These are phyloP conservation scores for Hymenoscyphus infarciens DNA, from an alignment of 2,329 filamentous ascomycete species.

Conservation along the genomic window DNA sequence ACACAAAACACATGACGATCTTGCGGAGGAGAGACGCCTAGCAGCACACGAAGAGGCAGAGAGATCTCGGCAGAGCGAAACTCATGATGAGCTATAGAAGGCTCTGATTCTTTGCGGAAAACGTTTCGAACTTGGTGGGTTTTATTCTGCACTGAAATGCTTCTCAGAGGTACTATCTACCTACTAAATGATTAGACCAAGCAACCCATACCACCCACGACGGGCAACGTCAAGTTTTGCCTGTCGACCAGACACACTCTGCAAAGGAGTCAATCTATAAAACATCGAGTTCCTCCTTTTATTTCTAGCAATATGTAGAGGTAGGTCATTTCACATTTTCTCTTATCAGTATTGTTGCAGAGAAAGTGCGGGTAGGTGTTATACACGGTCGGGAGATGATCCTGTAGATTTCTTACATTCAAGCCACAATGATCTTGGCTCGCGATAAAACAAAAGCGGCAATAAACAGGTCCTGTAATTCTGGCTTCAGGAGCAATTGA, in stretches of 20 bases:
- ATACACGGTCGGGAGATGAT: too few relatives aligned
- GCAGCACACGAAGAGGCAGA: constrained; percentile 24
- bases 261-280: too few relatives aligned
- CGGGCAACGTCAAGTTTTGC: too few relatives aligned
- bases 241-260: too few relatives aligned
- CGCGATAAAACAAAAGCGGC: neutral
- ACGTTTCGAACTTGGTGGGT: neutral
- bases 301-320: too few relatives aligned
- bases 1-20: constrained; percentile 32
- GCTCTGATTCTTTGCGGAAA: neutral
- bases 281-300: too few relatives aligned
- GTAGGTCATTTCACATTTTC: too few relatives aligned
- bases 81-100: neutral
- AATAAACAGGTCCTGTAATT: neutral
- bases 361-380: too few relatives aligned
- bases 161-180: too few relatives aligned
- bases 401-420: neutral
- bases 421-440: neutral
- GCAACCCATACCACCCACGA: too few relatives aligned
- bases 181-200: too few relatives aligned
- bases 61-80: constrained; percentile 14
- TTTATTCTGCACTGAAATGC: neutral
- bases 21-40: constrained; percentile 22
- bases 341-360: too few relatives aligned
- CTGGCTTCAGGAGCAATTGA: neutral